phyloP scores from a whole-genome alignment of 352 stramenopile genomes.

The Globisporangium solare region DNA sequence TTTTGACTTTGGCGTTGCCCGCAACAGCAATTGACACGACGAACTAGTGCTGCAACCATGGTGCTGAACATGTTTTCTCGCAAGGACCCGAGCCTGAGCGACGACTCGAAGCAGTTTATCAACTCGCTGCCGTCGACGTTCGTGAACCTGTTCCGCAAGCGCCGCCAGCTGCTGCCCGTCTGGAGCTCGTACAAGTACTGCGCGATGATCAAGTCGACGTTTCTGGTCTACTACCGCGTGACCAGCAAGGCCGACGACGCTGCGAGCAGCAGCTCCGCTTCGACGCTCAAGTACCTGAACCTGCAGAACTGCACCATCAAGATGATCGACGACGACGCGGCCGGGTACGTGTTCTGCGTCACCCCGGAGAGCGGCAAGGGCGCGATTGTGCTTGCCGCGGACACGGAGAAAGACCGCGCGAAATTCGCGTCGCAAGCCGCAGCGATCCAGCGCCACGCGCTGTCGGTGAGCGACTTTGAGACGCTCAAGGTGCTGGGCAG shows the following conservation, averaged over 20 bases:
- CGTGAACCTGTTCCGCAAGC: slow-evolving; percentile 83
- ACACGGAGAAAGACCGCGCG: slow-evolving; percentile 81
- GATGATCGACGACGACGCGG: slow-evolving; percentile 67
- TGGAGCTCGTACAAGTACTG: slow-evolving; percentile 87
- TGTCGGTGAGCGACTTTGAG: slow-evolving; percentile 63
- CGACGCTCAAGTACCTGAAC: slow-evolving; percentile 72
- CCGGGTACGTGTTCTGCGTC: slow-evolving; percentile 73
- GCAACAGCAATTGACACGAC: background rate
- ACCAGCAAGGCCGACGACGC: slow-evolving; percentile 53
- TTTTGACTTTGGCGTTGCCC: background rate
- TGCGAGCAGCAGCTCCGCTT: slow-evolving; percentile 17
- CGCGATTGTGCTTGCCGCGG: slow-evolving; percentile 67
- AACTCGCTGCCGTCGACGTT: slow-evolving; percentile 82
- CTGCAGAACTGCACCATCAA: slow-evolving; percentile 73
- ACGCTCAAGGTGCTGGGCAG: slow-evolving; percentile 81
- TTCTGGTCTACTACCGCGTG: slow-evolving; percentile 78
- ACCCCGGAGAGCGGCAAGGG: slow-evolving; percentile 65
- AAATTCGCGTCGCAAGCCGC: slow-evolving; percentile 62
- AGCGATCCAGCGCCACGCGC: slow-evolving; percentile 45
- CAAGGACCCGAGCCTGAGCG: slow-evolving; percentile 61
- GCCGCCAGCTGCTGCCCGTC: slow-evolving; percentile 67
- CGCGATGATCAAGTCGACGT: slow-evolving; percentile 86
- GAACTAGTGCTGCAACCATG: slow-evolving; percentile 30
- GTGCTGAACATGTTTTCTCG: slow-evolving; percentile 78
- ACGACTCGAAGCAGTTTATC: slow-evolving; percentile 81